Base-by-base conservation (phyloP, 768 basidiomycete species). In the Phaeotremella skinneri region DNA sequence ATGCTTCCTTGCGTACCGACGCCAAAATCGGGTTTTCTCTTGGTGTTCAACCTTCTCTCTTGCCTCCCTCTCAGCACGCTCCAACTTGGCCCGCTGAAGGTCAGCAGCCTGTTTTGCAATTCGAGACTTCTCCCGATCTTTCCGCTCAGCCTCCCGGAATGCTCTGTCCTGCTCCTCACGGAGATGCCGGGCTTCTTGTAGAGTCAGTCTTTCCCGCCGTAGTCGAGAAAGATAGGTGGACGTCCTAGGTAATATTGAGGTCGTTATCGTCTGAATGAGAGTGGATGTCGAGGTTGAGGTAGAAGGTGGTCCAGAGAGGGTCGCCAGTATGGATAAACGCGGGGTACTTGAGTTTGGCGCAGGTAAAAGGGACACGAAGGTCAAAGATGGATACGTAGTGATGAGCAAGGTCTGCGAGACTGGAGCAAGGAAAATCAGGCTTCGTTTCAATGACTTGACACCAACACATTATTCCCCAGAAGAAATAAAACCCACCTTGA, bases 351-450 rank as follows among this genome's bases (percentile, higher is more conserved):
- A 62, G 4, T 80, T 63, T 2, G 72, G 70, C 80, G 76, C 23
- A 78, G 75, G 3, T 71, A 97, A 90, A 49, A 96, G 83, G 1
- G 92, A 87, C 49, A 96, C 76, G 76, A 97, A 99, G 0, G 90
- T 89, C 49, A 99, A 81, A 61, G 93, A 93, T 0, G 94, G 96
- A 69, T 88, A 96, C 0, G 92, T 91, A 1, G 92, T 91, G 2
- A 87, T 87, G 70, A 89, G 85, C 0, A 97, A 79, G 21, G 78
- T 70, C 43, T 74, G 72, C 9, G 73, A 70, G 49, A 76, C 79
- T 79, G 23, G 83, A 13, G 85, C 80, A 27, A 79, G 88, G 16
- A 62, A 39, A 42, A 30, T 23, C 26, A 14, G 23, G 27, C 29
- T 30, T 37, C 29, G 31, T 9, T 49, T 80, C 32, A 61, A 37